A percentile compares a stretch with the other conserved stretches of the same genome.
Conservation (phyloP, 2,329 filamentous ascomycete genomes). For the Xylariaceae sp. region DNA sequence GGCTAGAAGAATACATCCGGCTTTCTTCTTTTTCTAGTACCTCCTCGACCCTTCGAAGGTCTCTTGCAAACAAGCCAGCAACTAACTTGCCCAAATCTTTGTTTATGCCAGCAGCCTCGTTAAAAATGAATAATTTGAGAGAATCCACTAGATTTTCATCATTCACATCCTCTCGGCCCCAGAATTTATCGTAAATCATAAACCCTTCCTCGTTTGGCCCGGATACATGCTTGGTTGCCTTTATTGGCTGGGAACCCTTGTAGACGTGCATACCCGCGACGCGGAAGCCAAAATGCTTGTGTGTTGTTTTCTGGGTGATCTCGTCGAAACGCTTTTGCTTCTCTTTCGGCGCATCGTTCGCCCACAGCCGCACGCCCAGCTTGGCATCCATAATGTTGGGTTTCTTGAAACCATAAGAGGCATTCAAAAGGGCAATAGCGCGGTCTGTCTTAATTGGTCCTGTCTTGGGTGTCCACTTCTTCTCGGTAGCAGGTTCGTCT, state of each 20-base stretch:
- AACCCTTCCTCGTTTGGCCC: conserved; percentile 62
- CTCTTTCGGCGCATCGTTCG: conserved; percentile 68
- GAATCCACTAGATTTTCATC: conserved; percentile 60
- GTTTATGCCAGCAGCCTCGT: conserved; percentile 62
- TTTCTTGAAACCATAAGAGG: conserved; percentile 77
- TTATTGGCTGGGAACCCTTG: conserved; percentile 51
- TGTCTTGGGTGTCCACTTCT: conserved; percentile 55
- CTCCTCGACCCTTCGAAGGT: conserved; percentile 58
- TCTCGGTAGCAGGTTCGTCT: conserved; percentile 26
- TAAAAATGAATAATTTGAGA: conserved; percentile 64
- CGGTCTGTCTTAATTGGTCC: conserved; percentile 75
- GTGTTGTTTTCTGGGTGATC: conserved; percentile 64
- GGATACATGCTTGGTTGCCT: conserved; percentile 48
- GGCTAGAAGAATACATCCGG: conserved; percentile 67
- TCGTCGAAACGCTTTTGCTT: conserved; percentile 67
- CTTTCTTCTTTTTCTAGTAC: conserved; percentile 62
- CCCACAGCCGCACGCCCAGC: conserved; percentile 85
- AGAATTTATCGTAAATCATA: conserved; percentile 68
- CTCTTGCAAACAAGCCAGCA: conserved; percentile 58
- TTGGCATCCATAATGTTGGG: conserved; percentile 96
- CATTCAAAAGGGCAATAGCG: conserved; percentile 85
- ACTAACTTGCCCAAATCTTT: conserved; percentile 62
- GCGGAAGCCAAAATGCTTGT: conserved; percentile 65
- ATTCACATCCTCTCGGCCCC: conserved; percentile 60
- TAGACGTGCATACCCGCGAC: conserved; percentile 71